Evolutionary conservation across 306 rosid genomes (phyloP), one percentile per base, ranked within the genome.

Genomic region (Prunus fruticosa): DNA sequence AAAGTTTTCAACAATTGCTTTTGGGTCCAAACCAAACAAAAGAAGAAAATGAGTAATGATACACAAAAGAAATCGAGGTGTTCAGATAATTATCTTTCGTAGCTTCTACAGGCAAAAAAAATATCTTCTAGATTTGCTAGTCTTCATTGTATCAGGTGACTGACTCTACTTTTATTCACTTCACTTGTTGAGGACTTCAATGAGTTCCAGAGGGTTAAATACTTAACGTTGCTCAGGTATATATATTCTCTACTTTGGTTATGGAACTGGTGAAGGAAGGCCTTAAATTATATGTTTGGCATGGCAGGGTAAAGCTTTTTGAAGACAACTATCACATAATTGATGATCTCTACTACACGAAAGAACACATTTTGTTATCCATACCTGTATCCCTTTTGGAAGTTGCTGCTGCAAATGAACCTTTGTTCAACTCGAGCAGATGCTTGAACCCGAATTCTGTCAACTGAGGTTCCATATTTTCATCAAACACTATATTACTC

Each of bases 391-490:
- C 89, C 79, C 79, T 83, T 32, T 25, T 78, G 23, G 76, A 69
- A 20, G 87, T 64, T 78, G 79, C 56, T 27, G 90, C 64, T 43
- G 85, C 68, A 80, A 61, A 82, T 22, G 89, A 64, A 34, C 78
- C 85, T 72, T 77, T 84, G 73, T 86, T 86, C 82, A 89, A 79
- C 81, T 82, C 87, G 32, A 81, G 75, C 81, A 89, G 72, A 67
- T 84, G 86, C 30, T 85, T 89, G 79, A 95, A 82, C 61, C 98
- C 98, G 66, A 89, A 92, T 76, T 95, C 97, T 12, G 93, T 85
- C 85, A 92, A 85, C 72, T 75, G 91, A 51, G 97, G 96, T 72
- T 95, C 97, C 97, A 89, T 92, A 58, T 87, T 85, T 89, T 95
- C 97, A 14, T 92, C 97, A 63, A 95, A 90, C n/a, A 95, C 82